Conservation (phyloP, 352 stramenopile genomes). For the Globisporangium cylindrosporum region DNA sequence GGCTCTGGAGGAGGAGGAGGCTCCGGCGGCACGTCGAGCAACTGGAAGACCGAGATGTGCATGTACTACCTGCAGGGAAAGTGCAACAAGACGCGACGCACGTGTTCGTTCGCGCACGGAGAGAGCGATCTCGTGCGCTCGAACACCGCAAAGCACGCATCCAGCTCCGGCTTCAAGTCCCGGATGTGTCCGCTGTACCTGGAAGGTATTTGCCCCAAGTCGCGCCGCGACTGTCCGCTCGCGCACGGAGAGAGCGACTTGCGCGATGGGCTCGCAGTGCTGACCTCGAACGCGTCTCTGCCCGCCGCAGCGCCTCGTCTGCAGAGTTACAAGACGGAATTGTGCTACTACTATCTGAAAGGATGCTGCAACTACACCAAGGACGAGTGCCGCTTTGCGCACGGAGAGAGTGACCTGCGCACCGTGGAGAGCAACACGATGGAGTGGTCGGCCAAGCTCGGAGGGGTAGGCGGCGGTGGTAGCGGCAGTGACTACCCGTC, state of each 20-base stretch:
- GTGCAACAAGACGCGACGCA: constrained; percentile 86
- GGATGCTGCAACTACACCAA: constrained; percentile 88
- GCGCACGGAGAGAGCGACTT: constrained; percentile 78
- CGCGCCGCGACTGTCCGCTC: constrained; percentile 70
- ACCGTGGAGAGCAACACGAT: constrained; percentile 84
- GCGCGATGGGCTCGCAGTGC: constrained; percentile 43
- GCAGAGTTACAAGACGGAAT: constrained; percentile 88
- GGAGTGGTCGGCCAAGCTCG: constrained; percentile 56
- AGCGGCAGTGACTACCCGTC: constrained; percentile 19
- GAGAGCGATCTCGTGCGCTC: constrained; percentile 73
- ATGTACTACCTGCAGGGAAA: constrained; percentile 90
- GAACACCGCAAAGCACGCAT: constrained; percentile 28
- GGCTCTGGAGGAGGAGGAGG: not conserved
- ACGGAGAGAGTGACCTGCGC: constrained; percentile 73
- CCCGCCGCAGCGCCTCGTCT: constrained; percentile 55
- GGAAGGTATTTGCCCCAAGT: constrained; percentile 69
- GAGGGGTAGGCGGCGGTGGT: constrained; percentile 20
- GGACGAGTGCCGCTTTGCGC: constrained; percentile 86
- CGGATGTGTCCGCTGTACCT: constrained; percentile 77
- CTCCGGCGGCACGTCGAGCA: constrained; percentile 31
- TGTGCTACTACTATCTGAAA: constrained; percentile 89
- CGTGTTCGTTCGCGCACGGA: constrained; percentile 85
- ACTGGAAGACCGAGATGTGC: constrained; percentile 89
- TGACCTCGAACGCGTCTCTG: constrained; percentile 23
- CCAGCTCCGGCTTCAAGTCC: constrained; percentile 55